Evolutionary conservation across 495 filamentous ascomycete genomes (phyloP), one percentile per base, ranked within the genome.

Genomic region (Immersiella caudata): DNA sequence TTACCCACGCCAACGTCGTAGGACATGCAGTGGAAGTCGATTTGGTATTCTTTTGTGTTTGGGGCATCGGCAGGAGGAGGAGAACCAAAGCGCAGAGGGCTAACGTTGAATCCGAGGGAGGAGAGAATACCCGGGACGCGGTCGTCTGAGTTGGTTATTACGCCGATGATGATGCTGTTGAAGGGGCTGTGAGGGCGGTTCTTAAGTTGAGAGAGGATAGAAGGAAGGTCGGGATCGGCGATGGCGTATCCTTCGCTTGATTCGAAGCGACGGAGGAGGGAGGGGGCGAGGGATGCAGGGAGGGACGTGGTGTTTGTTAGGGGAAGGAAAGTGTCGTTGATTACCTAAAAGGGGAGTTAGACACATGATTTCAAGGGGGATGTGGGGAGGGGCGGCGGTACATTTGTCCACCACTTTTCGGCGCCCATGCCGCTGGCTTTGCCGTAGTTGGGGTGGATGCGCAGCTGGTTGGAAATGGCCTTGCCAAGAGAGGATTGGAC

Each of bases 121-220:
- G 81, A 76, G 12, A 94, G 73, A 11, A 94, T 83, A 14, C 73
- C 73, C 8, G 85, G 81, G 0, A 93, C 85, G 0, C 92, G 84
- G 70, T 90, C 87, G 72, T 95, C 91, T 1, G 91, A 93, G 74
- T 94, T 95, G 22, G 90, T 90, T 58, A 94, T 79, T 18, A 93
- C 80, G 5, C 92, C 92, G 0, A 91, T 71, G 9, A 88, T 69
- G 1, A 89, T 74, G 6, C 70, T 64, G 12, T 73, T 67, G 66
- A 77, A 79, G 29, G 26, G 66, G 12, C 8, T 18, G 24, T 25
- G 29, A 29, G 29, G 36, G 24, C 11, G 52, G 57, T 1, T 50
- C 18, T 64, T 78, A 75, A 91, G 68, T 0, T 70, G 68, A 24
- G 73, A 60, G 26, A 93, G 87, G 62, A 91, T 83, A 0, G 79